phyloP scores from a whole-genome alignment of 345 rosid species.

The Cardamine chenopodiifolia region DNA sequence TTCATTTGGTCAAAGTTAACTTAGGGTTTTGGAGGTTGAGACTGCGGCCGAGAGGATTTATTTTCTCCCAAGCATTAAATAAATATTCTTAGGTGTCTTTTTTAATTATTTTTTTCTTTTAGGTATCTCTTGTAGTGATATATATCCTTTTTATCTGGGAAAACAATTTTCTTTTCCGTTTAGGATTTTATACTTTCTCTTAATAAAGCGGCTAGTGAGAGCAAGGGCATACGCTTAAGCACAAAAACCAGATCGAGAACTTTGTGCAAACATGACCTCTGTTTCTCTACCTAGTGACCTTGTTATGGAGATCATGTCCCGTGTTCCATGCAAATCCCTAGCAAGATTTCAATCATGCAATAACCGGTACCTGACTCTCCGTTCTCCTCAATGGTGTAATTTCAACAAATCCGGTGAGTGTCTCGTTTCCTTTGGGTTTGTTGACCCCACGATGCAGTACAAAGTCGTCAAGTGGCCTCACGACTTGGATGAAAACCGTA shows the following conservation, averaged over 20 bases:
- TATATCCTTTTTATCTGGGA: not conserved
- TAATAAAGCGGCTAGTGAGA: no score
- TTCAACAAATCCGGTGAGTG: not conserved
- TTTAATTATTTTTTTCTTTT: no score
- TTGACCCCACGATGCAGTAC: not conserved
- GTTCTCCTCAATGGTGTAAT: no score
- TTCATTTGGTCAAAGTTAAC: no score
- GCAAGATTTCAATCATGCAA: not conserved
- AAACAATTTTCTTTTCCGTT: not conserved
- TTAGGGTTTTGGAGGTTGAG: not conserved
- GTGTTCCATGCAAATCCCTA: not conserved
- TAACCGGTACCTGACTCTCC: no score
- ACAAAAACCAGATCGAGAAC: not conserved
- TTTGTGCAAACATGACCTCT: not conserved
- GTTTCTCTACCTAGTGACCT: not conserved
- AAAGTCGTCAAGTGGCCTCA: not conserved
- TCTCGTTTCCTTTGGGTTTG: conserved; percentile 12
- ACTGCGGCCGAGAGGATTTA: not conserved
- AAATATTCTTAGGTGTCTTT: no score
- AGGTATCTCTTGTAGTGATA: not conserved
- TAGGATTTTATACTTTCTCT: no score
- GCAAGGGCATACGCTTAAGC: not conserved
- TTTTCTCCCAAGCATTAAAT: no score
- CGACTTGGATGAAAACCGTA: no score
- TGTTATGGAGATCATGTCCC: not conserved